Percentiles rank a stretch among this genome's conserved stretches.
Evolutionary conservation across 139 green algal genomes (phyloP).

Genomic region (Chlamydomonas incerta): DNA sequence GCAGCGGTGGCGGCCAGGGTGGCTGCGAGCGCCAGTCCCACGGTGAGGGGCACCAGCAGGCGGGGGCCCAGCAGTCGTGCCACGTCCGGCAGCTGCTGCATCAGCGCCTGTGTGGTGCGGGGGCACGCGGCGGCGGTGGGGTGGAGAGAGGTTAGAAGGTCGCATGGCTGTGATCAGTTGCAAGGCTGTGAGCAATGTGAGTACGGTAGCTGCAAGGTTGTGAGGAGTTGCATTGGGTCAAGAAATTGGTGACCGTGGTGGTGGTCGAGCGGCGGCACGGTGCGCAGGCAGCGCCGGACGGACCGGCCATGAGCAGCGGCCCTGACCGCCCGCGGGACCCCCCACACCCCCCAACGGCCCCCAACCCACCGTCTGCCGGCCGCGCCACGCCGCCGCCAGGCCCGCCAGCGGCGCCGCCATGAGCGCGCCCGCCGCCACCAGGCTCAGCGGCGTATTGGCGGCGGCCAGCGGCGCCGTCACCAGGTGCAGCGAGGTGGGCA

Average conservation of each 20-base stretch:
- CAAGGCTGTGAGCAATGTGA: too few relatives aligned
- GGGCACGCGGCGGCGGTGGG: too few relatives aligned
- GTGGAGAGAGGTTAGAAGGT: background rate
- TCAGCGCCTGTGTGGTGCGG: background rate
- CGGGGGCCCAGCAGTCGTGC: slow-evolving; percentile 32
- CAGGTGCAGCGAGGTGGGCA: slow-evolving; percentile 42
- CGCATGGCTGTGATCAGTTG: too few relatives aligned
- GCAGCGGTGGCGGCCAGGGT: background rate
- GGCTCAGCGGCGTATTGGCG: slow-evolving; percentile 52
- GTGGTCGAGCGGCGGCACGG: too few relatives aligned
- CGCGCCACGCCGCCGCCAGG: background rate
- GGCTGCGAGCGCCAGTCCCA: slow-evolving; percentile 10
- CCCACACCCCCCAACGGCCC: too few relatives aligned
- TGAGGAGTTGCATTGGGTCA: too few relatives aligned
- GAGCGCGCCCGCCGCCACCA: slow-evolving; percentile 60
- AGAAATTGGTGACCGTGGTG: too few relatives aligned
- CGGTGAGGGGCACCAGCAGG: slow-evolving; percentile 45
- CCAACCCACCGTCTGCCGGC: background rate
- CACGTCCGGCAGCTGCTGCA: slow-evolving; percentile 43
- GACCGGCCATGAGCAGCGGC: too few relatives aligned
- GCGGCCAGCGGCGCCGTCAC: slow-evolving; percentile 47
- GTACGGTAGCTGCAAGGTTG: too few relatives aligned
- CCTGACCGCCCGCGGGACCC: too few relatives aligned
- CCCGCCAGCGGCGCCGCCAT: slow-evolving; percentile 5
- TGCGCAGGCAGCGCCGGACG: too few relatives aligned